A percentile compares a stretch with the other conserved stretches of the same genome.
These are phyloP conservation scores for Musa acuminata DNA, from an alignment of 176 grass and related monocot genomes.

Conservation along the genomic window DNA sequence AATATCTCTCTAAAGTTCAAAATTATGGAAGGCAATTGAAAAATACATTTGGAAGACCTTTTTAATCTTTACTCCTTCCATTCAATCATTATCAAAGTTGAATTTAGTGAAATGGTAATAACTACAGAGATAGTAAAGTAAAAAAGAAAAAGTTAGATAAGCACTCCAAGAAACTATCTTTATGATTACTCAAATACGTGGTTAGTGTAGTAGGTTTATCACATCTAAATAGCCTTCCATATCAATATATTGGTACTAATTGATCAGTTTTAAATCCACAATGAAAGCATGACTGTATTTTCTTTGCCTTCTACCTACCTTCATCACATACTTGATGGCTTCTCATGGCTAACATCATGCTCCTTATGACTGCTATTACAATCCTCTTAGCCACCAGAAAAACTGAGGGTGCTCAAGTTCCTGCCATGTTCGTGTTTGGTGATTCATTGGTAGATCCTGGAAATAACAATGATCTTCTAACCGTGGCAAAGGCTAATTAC, in stretches of 20 bases:
- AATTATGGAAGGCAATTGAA: too few species aligned
- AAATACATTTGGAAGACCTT: too few species aligned
- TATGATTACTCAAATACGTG: too few species aligned
- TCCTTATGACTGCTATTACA: background rate
- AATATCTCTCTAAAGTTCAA: too few species aligned
- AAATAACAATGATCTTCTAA: conserved; percentile 32
- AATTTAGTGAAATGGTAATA: too few species aligned
- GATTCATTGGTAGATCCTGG: conserved; percentile 30
- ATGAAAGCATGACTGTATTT: background rate
- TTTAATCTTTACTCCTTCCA: too few species aligned
- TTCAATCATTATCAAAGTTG: too few species aligned
- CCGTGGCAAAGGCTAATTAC: conserved; percentile 36
- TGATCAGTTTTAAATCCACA: background rate
- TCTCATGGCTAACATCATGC: background rate
- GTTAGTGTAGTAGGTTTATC: background rate
- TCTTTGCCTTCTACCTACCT: background rate
- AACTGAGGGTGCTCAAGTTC: background rate
- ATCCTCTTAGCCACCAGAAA: background rate
- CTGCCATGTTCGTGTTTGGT: conserved; percentile 31
- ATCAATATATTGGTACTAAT: too few species aligned
- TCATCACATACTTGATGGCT: background rate
- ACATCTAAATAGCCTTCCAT: background rate
- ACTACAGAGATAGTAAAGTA: too few species aligned
- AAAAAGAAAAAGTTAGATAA: too few species aligned
- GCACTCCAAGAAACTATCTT: too few species aligned